Percentiles rank a stretch among this genome's conserved stretches.
Conservation (phyloP, 257 asterid genomes). For the Capsicum pubescens region DNA sequence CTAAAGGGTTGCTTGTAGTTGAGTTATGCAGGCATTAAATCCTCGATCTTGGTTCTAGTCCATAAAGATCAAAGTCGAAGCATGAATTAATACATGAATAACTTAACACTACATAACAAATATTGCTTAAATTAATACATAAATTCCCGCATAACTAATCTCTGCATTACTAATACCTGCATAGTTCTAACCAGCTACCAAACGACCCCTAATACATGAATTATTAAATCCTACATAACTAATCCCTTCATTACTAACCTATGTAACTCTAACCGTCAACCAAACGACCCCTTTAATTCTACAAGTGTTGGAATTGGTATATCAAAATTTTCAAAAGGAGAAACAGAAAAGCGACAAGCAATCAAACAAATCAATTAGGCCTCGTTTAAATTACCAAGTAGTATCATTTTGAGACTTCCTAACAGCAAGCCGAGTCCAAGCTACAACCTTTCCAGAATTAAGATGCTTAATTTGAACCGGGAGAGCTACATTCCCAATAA, state of each 20-base stretch:
- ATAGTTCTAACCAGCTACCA: background rate
- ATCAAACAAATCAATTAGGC: background rate
- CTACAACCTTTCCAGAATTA: slow-evolving; percentile 72
- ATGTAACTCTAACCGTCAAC: too few relatives aligned
- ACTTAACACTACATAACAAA: too few relatives aligned
- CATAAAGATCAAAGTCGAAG: too few relatives aligned
- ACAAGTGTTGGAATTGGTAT: background rate
- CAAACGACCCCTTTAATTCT: background rate
- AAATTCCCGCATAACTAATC: too few relatives aligned
- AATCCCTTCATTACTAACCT: too few relatives aligned
- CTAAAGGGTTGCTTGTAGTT: background rate
- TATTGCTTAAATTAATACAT: too few relatives aligned
- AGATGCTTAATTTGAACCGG: slow-evolving; percentile 79
- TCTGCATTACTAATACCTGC: background rate
- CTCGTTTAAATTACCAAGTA: slow-evolving; percentile 46
- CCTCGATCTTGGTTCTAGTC: too few relatives aligned
- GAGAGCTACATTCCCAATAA: slow-evolving; percentile 75
- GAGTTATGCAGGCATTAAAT: too few relatives aligned
- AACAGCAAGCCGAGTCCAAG: slow-evolving; percentile 85
- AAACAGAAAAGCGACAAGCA: background rate
- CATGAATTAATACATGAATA: too few relatives aligned
- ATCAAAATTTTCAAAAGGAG: background rate
- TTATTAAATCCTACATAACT: too few relatives aligned
- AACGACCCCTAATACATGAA: background rate
- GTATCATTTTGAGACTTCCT: slow-evolving; percentile 84